Percentiles rank a stretch among this genome's conserved stretches.
phyloP scores from a whole-genome alignment of 208 protist species.

The Giardia muris region DNA sequence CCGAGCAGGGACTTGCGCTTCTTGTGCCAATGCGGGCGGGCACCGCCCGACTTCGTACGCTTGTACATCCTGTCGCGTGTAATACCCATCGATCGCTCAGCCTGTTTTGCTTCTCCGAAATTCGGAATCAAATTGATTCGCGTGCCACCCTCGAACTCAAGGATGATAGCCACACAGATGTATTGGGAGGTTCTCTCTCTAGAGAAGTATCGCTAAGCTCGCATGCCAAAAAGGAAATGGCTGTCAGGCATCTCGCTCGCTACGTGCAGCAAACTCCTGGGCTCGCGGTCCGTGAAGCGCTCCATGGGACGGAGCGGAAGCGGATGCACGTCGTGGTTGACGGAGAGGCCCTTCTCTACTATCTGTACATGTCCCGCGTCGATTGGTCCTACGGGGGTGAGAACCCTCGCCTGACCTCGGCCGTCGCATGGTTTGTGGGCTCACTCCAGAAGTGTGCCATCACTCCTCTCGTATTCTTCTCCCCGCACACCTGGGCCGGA shows the following conservation, averaged over 20 bases:
- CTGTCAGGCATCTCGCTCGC: too few species aligned
- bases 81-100: conserved; percentile 71
- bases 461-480: neutral
- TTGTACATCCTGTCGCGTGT: conserved; percentile 85
- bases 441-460: neutral
- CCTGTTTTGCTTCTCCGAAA: too few species aligned
- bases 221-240: too few species aligned
- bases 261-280: too few species aligned
- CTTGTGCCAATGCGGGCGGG: conserved; percentile 65
- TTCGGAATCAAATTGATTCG: neutral
- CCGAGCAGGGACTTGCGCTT: conserved; percentile 88
- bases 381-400: neutral
- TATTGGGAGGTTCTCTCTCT: too few species aligned
- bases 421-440: neutral
- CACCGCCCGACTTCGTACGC: conserved; percentile 83
- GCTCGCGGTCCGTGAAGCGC: too few species aligned
- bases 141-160: neutral
- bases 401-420: neutral
- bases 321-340: neutral
- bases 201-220: too few species aligned
- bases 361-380: neutral
- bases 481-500: neutral
- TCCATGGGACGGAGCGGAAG: neutral
- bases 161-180: too few species aligned
- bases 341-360: neutral